Evolutionary conservation across 1,139 yeast species (phyloP).

Genomic region (Pichia cactophila): DNA sequence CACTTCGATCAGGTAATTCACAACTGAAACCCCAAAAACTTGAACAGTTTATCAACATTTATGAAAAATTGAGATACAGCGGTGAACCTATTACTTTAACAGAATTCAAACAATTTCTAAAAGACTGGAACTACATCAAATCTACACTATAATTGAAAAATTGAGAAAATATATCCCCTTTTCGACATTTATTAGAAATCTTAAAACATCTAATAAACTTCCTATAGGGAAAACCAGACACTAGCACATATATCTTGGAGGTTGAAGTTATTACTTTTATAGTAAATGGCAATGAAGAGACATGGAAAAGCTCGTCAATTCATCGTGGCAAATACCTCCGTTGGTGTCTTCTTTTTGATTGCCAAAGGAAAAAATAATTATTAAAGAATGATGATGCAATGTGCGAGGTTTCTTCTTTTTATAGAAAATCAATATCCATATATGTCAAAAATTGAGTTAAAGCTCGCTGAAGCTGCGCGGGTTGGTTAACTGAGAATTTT

Average conservation of each 20-base stretch:
- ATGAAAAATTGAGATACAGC: constrained; percentile 66
- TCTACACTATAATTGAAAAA: constrained; percentile 4
- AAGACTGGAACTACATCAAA: constrained; percentile 23
- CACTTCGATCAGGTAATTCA: background rate
- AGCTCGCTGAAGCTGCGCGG: background rate
- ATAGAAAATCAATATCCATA: background rate
- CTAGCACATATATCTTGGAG: constrained; percentile 41
- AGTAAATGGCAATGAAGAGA: constrained; percentile 58
- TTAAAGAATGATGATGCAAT: background rate
- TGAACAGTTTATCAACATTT: constrained; percentile 42
- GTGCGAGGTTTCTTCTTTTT: background rate
- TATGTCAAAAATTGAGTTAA: background rate
- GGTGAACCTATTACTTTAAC: constrained; percentile 51
- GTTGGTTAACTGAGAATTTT: too few species aligned
- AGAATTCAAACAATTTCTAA: constrained; percentile 57
- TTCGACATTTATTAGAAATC: constrained; percentile 58
- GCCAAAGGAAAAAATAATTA: constrained; percentile 27
- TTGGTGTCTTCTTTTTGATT: constrained; percentile 46
- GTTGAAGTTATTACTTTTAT: constrained; percentile 23
- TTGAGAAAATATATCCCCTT: constrained; percentile 39
- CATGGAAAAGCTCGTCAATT: constrained; percentile 53
- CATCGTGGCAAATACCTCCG: constrained; percentile 69
- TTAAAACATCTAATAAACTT: constrained; percentile 46
- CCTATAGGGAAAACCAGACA: constrained; percentile 41
- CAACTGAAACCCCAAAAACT: constrained; percentile 23